These are phyloP conservation scores for Corniculantispora saksenae DNA, from an alignment of 2,329 filamentous ascomycete genomes.

Conservation along the genomic window DNA sequence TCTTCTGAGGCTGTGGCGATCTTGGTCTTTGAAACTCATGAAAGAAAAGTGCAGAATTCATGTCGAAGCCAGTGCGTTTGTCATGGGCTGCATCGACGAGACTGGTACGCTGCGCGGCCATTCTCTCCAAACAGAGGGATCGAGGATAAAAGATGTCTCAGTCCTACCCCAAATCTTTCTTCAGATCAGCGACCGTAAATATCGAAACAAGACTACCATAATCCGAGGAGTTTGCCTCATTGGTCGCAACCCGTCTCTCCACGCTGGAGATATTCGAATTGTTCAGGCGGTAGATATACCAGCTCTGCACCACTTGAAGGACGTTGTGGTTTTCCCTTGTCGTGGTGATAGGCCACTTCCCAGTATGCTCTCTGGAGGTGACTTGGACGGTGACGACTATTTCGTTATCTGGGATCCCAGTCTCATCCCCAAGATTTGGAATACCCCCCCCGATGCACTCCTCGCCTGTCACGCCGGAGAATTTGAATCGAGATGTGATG, in stretches of 20 bases:
- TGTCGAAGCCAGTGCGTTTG: constrained; percentile 79
- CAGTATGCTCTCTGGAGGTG: constrained; percentile 94
- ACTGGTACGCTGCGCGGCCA: constrained; percentile 74
- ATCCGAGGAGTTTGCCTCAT: constrained; percentile 79
- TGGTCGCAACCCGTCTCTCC: constrained; percentile 89
- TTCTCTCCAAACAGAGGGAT: constrained; percentile 47
- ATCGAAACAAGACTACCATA: constrained; percentile 58
- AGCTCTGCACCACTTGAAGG: constrained; percentile 71
- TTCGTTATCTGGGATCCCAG: constrained; percentile 87
- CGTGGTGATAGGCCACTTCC: constrained; percentile 81
- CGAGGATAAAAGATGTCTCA: constrained; percentile 44
- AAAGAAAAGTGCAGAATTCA: constrained; percentile 90
- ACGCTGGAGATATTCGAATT: constrained; percentile 87
- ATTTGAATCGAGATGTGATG: constrained; percentile 63
- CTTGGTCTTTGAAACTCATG: constrained; percentile 85
- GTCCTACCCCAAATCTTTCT: constrained; percentile 84
- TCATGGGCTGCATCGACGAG: constrained; percentile 89
- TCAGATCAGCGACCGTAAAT: constrained; percentile 66
- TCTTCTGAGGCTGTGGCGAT: constrained; percentile 78
- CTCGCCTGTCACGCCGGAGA: constrained; percentile 55
- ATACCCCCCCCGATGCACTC: constrained; percentile 80
- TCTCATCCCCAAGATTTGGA: constrained; percentile 70
- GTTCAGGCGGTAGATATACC: constrained; percentile 79
- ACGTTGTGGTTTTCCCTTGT: constrained; percentile 86
- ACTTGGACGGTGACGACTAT: constrained; percentile 95